Evolutionary conservation across 2,329 filamentous ascomycete species (phyloP).

Genomic region (Fusarium coicis): DNA sequence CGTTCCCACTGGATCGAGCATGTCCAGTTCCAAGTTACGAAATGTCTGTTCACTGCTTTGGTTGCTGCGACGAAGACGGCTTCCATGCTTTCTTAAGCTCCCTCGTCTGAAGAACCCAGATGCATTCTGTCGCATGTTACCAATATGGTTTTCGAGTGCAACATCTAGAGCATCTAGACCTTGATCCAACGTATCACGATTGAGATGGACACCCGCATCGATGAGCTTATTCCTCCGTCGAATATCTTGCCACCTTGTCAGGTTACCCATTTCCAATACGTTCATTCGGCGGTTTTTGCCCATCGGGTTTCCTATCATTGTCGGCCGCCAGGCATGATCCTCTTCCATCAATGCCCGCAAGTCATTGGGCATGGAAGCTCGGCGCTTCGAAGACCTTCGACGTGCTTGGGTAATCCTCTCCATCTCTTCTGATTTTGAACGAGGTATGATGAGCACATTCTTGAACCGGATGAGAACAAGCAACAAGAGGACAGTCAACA

Average conservation of each 20-base stretch:
- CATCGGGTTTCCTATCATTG: constrained; percentile 77
- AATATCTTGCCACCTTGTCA: constrained; percentile 80
- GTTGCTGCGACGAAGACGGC: constrained; percentile 44
- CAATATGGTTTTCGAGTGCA: constrained; percentile 52
- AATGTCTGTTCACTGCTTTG: constrained; percentile 44
- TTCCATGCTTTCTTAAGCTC: constrained; percentile 40
- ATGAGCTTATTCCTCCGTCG: constrained; percentile 68
- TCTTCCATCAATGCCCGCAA: constrained; percentile 57
- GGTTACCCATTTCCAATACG: constrained; percentile 73
- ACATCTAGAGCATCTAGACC: constrained; percentile 52
- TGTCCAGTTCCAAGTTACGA: constrained; percentile 47
- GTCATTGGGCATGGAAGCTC: constrained; percentile 54
- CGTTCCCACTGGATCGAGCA: constrained; percentile 31
- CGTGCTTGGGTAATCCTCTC: constrained; percentile 62
- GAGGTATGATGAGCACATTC: constrained; percentile 75
- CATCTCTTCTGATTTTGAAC: constrained; percentile 66
- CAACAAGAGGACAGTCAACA: constrained; percentile 72
- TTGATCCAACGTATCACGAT: constrained; percentile 50
- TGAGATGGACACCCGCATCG: constrained; percentile 55
- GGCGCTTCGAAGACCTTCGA: constrained; percentile 59
- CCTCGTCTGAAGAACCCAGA: constrained; percentile 47
- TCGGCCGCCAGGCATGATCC: constrained; percentile 73
- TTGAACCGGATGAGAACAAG: constrained; percentile 72
- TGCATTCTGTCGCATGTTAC: constrained; percentile 49
- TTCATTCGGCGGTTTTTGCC: constrained; percentile 76